These are phyloP conservation scores for Exidia glandulosa DNA, from an alignment of 768 basidiomycete genomes.

Conservation along the genomic window DNA sequence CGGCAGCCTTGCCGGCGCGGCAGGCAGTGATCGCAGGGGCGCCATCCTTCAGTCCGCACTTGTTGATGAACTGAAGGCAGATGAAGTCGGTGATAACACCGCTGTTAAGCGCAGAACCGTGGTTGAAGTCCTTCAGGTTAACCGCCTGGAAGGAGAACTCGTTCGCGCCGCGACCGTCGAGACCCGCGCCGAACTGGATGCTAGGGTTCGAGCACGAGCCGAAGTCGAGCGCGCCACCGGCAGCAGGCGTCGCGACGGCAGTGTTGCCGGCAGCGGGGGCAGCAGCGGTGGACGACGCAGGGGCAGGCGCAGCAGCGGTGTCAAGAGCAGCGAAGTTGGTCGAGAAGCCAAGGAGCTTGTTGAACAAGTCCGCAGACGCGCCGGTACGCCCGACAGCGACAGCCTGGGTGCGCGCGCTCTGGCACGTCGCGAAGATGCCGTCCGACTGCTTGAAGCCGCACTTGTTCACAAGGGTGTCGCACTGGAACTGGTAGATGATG, in stretches of 20 bases:
- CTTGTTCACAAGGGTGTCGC: slow-evolving; percentile 40
- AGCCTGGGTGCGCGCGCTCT: background rate
- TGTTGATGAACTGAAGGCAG: slow-evolving; percentile 23
- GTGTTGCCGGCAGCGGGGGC: background rate
- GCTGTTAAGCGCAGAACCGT: slow-evolving; percentile 8
- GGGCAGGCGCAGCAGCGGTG: background rate
- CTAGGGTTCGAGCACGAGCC: slow-evolving; percentile 9
- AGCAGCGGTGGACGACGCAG: slow-evolving; percentile 5
- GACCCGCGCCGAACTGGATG: slow-evolving; percentile 9
- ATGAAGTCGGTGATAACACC: slow-evolving; percentile 8
- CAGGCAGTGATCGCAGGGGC: background rate
- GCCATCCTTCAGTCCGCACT: slow-evolving; percentile 23
- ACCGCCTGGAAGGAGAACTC: slow-evolving; percentile 5
- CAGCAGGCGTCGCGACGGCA: background rate
- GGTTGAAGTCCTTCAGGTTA: background rate
- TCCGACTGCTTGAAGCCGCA: slow-evolving; percentile 22
- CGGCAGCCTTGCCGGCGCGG: slow-evolving; percentile 21
- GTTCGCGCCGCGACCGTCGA: slow-evolving; percentile 23
- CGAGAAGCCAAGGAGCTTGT: slow-evolving; percentile 7
- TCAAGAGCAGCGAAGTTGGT: slow-evolving; percentile 9
- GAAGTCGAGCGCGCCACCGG: slow-evolving; percentile 2
- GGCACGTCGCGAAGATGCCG: background rate
- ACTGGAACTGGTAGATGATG: slow-evolving; percentile 50
- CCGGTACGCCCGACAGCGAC: slow-evolving; percentile 3
- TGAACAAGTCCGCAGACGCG: slow-evolving; percentile 8